Evolutionary conservation across 495 filamentous ascomycete genomes (phyloP).

Genomic region (Bryoglossum gracile): DNA sequence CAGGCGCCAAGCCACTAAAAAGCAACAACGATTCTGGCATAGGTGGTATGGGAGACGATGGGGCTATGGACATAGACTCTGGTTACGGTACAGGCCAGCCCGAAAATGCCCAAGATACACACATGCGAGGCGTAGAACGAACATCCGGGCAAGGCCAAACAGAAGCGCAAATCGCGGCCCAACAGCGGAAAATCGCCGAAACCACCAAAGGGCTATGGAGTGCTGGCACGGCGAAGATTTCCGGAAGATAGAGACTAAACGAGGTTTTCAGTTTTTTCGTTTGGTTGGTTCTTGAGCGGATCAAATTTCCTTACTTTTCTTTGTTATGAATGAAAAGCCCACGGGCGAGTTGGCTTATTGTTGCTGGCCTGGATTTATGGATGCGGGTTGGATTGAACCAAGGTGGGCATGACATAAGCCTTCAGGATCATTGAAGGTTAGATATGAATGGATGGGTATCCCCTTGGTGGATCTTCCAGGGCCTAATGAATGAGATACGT

Average conservation of each 20-base stretch:
- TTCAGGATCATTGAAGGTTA: too few species aligned
- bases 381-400: too few species aligned
- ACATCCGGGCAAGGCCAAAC: conserved; percentile 22
- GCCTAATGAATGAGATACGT: too few species aligned
- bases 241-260: conserved; percentile 16
- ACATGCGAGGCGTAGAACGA: conserved; percentile 16
- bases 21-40: conserved; percentile 11
- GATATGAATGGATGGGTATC: too few species aligned
- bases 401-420: too few species aligned
- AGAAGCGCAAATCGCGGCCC: conserved; percentile 24
- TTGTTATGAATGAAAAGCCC: too few species aligned
- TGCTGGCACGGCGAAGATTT: conserved; percentile 13
- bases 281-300: too few species aligned
- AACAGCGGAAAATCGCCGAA: conserved; percentile 23
- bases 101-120: not conserved
- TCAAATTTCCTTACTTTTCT: too few species aligned
- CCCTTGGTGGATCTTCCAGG: too few species aligned
- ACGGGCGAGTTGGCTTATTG: too few species aligned
- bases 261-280: too few species aligned
- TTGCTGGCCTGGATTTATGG: too few species aligned
- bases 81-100: conserved; percentile 12
- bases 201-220: conserved; percentile 24
- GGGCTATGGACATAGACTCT: conserved; percentile 16
- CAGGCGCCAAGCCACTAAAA: conserved; percentile 19
- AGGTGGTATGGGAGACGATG: conserved; percentile 10